Evolutionary conservation across 257 asterid genomes (phyloP), one percentile per base, ranked within the genome.

Genomic region (Cordia subcordata): DNA sequence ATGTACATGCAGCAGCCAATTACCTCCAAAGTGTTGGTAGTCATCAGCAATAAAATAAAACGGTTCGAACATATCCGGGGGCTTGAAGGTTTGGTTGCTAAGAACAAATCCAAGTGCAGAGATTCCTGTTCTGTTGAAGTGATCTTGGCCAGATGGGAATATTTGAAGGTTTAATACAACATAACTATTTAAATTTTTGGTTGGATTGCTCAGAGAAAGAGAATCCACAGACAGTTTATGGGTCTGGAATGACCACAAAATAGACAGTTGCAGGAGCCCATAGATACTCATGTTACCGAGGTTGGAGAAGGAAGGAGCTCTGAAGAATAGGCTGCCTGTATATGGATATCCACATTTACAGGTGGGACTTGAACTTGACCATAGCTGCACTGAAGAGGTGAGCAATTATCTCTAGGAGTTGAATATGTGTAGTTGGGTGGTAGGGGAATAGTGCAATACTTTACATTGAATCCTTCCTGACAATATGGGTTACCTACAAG

Each of bases 71-170:
- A 5, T 57, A 0, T 1, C 13, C 3, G 94, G 94, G 0, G 95
- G 96, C 80, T 88, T 82, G 82, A 85, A 85, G 22, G 86, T 83
- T 45, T 83, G 98, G 66, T 82, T 88, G 77, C 92, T 88, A 6
- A 91, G 81, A 45, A 58, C 72, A 65, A 83, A 81, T 5, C 78
- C 98, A 5, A 91, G 72, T 42, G 73, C 52, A 14, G 80, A 64
- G 62, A 91, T 70, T 64, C 80, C 98, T 5, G 88, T 59, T 8
- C 70, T 71, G 21, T 88, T 85, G 62, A 91, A 91, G 69, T 40
- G 45, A 17, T 73, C 75, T 57, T 58, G 67, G 52, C 75, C 78
- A n/a, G 81, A 74, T 6, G 96, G 98, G 58, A 91, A 91, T 50
- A 91, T 19, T 51, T 69, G 73, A 32, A 91, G 80, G 64, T 50